A percentile compares a stretch with the other conserved stretches of the same genome.
Evolutionary conservation across 306 rosid species (phyloP).

Genomic region (Vicia faba): DNA sequence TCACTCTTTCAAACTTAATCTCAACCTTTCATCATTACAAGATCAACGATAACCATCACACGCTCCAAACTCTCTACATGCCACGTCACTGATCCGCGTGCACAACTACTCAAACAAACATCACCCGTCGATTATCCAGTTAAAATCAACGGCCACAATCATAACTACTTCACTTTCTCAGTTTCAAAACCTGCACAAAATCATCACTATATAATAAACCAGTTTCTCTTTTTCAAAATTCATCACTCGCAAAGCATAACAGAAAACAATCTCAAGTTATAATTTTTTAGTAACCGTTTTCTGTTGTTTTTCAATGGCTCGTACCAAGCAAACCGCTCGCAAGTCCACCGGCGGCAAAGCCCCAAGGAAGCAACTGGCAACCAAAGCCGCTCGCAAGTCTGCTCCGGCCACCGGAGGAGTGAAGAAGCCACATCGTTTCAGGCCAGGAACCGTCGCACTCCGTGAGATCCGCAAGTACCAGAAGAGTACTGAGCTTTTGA

Average conservation of each 20-base stretch:
- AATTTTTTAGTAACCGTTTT: background rate
- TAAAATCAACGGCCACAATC: constrained; percentile 27
- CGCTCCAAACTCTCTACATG: background rate
- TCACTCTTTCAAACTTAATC: constrained; percentile 16
- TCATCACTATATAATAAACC: background rate
- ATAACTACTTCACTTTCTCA: too few relatives aligned
- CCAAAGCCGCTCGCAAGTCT: too few relatives aligned
- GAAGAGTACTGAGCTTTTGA: too few relatives aligned
- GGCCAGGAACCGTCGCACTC: too few relatives aligned
- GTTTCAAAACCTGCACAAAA: too few relatives aligned
- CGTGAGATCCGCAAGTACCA: too few relatives aligned
- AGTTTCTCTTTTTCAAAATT: accelerated
- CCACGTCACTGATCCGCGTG: constrained; percentile 48
- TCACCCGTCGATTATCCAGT: constrained; percentile 11
- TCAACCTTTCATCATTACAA: background rate
- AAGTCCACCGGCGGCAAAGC: too few relatives aligned
- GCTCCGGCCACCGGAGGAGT: too few relatives aligned
- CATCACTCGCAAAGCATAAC: background rate
- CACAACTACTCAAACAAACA: background rate
- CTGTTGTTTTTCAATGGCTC: too few relatives aligned
- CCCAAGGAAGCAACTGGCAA: too few relatives aligned
- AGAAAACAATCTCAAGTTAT: background rate
- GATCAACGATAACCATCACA: constrained; percentile 3
- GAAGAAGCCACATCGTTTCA: too few relatives aligned
- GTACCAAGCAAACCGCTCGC: too few relatives aligned